Evolutionary conservation across 257 asterid species (phyloP), one percentile per base, ranked within the genome.

Genomic region (Nicotiana obtusifolia): DNA sequence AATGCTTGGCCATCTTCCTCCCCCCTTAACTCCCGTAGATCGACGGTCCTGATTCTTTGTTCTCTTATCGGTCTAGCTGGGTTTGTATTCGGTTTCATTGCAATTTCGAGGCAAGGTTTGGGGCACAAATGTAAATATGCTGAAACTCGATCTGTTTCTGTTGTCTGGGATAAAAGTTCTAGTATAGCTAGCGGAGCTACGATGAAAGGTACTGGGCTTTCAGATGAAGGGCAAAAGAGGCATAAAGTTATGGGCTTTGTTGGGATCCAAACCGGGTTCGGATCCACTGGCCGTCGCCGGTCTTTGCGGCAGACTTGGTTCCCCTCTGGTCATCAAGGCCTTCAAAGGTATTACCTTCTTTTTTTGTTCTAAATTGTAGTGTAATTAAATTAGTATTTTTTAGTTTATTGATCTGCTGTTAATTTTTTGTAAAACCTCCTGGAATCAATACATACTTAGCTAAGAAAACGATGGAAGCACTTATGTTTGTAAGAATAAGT

Each of bases 231-330:
- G 83, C 90, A 44, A 9, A 91, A 90, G 86, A 95, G 98, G 83
- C 88, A 87, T 76, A 96, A 96, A 83, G 93, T 88, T 31, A 96
- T 92, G 97, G 98, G 98, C 7, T 94, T 96, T 82, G 99, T 96
- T 53, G 99, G 99, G 65, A 87, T 96, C 80, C 97, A 91, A 80
- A 94, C 99, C 19, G 99, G 99, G 75, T 96, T 96, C 62, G 90
- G 86, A 81, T 94, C 99, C 76, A 85, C 89, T 5, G 98, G 92
- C 54, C 93, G 98, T 2, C 97, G 99, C 47, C 81, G 85, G 69
- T 82, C 98, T 16, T 69, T 96, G 90, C 91, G 98, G n/a, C 87
- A 76, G 88, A 92, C 98, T 78, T 96, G 99, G 99, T 90, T 96
- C 82, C 99, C 99, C 52, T 90, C 97, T 47, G 97, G 92, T 88